Evolutionary conservation across 257 asterid genomes (phyloP).

Genomic region (Salvia miltiorrhiza): DNA sequence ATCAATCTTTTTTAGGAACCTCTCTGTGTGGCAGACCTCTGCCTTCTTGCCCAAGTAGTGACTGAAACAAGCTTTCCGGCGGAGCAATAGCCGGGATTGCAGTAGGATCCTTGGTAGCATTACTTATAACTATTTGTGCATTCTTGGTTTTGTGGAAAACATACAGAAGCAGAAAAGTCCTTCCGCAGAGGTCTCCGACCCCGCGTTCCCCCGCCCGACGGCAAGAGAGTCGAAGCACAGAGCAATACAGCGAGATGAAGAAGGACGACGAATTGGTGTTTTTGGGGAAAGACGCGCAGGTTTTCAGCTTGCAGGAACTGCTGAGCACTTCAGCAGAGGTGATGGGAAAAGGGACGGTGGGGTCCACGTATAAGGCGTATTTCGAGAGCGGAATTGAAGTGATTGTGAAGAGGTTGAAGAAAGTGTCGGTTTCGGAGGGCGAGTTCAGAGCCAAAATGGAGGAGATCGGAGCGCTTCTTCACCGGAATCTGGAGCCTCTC

Average conservation of each 20-base stretch:
- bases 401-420: constrained; percentile 60
- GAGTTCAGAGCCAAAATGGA: constrained; percentile 42
- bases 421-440: constrained; percentile 38
- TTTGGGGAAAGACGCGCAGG: constrained; percentile 26
- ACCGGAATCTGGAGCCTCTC: constrained; percentile 53
- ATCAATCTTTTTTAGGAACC: constrained; percentile 44
- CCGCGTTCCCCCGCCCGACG: constrained; percentile 25
- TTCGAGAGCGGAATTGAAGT: constrained; percentile 48
- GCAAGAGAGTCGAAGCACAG: constrained; percentile 4
- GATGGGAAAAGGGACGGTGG: constrained; percentile 49
- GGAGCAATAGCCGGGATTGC: constrained; percentile 65
- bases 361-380: constrained; percentile 63
- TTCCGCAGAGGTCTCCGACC: constrained; percentile 19
- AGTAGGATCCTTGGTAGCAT: constrained; percentile 32
- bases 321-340: constrained; percentile 57
- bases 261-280: constrained; percentile 41
- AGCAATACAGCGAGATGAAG: background rate
- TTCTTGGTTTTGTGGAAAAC: constrained; percentile 31
- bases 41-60: constrained; percentile 29
- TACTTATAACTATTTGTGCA: constrained; percentile 21
- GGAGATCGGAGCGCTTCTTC: constrained; percentile 37
- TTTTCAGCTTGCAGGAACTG: constrained; percentile 41
- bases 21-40: constrained; percentile 47
- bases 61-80: constrained; percentile 27
- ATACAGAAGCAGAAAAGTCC: constrained; percentile 14